Evolutionary conservation across 352 stramenopile genomes (phyloP).

Genomic region (Pythium vanterpoolii): DNA sequence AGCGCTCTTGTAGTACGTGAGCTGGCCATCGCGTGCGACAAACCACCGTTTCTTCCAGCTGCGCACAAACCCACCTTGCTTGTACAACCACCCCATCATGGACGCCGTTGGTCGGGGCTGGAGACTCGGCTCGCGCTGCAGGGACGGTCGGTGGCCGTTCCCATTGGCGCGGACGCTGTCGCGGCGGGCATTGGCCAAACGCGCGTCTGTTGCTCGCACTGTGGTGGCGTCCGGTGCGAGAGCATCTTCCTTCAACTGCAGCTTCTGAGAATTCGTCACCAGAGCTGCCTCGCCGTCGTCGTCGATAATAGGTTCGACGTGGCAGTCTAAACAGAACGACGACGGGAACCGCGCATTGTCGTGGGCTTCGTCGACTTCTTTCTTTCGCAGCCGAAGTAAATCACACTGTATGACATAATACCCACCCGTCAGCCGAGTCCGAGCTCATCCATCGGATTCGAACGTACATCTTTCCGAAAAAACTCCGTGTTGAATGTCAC

Average conservation of each 20-base stretch:
- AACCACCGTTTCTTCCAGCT: constrained; percentile 88
- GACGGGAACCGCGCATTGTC: constrained; percentile 30
- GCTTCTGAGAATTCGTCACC: not conserved
- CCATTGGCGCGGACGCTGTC: not conserved
- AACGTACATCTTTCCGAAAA: constrained; percentile 59
- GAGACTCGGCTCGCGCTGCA: constrained; percentile 7
- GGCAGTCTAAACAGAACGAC: constrained; percentile 26
- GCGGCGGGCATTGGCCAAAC: not conserved
- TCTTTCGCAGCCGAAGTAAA: constrained; percentile 25
- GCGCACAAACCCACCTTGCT: constrained; percentile 77
- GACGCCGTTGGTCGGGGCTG: constrained; percentile 20
- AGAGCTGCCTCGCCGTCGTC: constrained; percentile 7
- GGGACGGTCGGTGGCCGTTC: not conserved
- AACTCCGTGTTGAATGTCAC: constrained; percentile 85
- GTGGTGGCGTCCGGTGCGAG: constrained; percentile 1
- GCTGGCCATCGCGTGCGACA: constrained; percentile 70
- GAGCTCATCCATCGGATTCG: not conserved
- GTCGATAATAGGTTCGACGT: constrained; percentile 13
- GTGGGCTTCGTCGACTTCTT: constrained; percentile 32
- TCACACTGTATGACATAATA: constrained; percentile 13
- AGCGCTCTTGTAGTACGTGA: constrained; percentile 72
- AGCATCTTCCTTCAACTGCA: constrained; percentile 2
- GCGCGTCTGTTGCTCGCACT: not conserved
- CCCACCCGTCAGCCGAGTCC: not conserved
- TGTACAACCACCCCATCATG: constrained; percentile 74